Evolutionary conservation across 2,329 filamentous ascomycete genomes (phyloP).

Genomic region (Emydomyces testavorans): DNA sequence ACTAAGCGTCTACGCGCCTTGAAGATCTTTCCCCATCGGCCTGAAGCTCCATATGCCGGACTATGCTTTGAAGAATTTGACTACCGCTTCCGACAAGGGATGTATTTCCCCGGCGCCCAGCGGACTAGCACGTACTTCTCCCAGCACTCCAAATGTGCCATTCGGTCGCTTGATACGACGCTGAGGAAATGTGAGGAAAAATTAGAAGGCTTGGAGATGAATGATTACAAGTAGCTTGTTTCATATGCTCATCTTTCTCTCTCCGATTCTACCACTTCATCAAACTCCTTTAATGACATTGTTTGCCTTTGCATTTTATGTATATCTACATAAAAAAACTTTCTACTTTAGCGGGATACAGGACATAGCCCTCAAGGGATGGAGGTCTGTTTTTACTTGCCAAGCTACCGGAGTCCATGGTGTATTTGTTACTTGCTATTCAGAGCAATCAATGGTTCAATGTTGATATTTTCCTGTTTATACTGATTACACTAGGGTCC

Average conservation of each 20-base stretch:
- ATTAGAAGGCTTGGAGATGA: conserved; percentile 14
- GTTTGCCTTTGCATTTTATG: neutral
- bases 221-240: conserved; percentile 10
- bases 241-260: neutral
- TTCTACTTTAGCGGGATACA: conserved; percentile 1
- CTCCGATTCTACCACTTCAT: neutral
- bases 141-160: conserved; percentile 17
- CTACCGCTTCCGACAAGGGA: conserved; percentile 15
- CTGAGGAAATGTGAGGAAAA: conserved; percentile 14
- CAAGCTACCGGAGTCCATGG: too few species aligned
- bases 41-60: conserved; percentile 15
- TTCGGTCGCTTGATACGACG: conserved; percentile 15
- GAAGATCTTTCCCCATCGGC: conserved; percentile 15
- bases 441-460: too few species aligned
- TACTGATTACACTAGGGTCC: too few species aligned
- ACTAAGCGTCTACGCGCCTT: conserved; percentile 15
- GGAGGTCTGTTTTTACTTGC: neutral
- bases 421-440: neutral
- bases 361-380: conserved; percentile 4
- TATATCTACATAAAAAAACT: neutral
- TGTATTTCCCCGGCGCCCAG: conserved; percentile 18
- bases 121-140: conserved; percentile 17
- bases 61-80: conserved; percentile 16
- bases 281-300: neutral
- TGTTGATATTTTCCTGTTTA: too few species aligned